These are phyloP conservation scores for Diplogelasinospora grovesii DNA, from an alignment of 495 filamentous ascomycete genomes.

Conservation along the genomic window DNA sequence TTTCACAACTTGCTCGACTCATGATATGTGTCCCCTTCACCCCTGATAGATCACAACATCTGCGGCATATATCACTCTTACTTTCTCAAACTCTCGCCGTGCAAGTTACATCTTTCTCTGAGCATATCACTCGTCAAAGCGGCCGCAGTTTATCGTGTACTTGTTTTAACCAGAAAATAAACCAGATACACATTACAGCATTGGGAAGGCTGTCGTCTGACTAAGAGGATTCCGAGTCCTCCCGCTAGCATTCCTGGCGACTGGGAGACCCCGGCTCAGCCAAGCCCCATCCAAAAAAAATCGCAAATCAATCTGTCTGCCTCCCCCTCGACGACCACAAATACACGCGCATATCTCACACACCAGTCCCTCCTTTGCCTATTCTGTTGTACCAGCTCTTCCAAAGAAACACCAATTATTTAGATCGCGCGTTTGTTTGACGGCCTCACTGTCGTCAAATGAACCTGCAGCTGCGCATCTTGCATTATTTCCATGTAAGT, in stretches of 20 bases:
- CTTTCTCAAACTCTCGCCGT: too few relatives aligned
- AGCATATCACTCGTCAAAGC: too few relatives aligned
- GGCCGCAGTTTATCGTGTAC: too few relatives aligned
- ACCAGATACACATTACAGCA: too few relatives aligned
- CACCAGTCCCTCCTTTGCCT: slow-evolving; percentile 12
- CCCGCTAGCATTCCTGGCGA: slow-evolving; percentile 8
- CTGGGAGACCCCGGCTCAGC: slow-evolving; percentile 6
- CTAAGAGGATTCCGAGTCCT: slow-evolving; percentile 18
- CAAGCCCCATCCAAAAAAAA: slow-evolving; percentile 4
- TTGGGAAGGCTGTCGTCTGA: slow-evolving; percentile 9
- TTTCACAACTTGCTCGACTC: neutral
- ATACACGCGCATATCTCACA: slow-evolving; percentile 3
- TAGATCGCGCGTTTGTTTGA: slow-evolving; percentile 56
- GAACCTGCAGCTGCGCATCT: slow-evolving; percentile 55
- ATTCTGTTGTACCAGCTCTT: slow-evolving; percentile 9
- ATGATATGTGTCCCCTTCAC: too few relatives aligned
- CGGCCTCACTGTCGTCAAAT: slow-evolving; percentile 58
- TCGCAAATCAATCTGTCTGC: slow-evolving; percentile 1
- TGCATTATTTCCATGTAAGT: slow-evolving; percentile 41
- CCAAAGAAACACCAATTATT: slow-evolving; percentile 16
- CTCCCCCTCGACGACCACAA: too few relatives aligned
- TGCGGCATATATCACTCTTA: too few relatives aligned
- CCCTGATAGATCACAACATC: too few relatives aligned
- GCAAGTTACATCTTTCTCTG: too few relatives aligned
- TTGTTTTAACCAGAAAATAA: too few relatives aligned